These are phyloP conservation scores for Reticulascus tulasneorum DNA, from an alignment of 2,329 filamentous ascomycete species.

Conservation along the genomic window DNA sequence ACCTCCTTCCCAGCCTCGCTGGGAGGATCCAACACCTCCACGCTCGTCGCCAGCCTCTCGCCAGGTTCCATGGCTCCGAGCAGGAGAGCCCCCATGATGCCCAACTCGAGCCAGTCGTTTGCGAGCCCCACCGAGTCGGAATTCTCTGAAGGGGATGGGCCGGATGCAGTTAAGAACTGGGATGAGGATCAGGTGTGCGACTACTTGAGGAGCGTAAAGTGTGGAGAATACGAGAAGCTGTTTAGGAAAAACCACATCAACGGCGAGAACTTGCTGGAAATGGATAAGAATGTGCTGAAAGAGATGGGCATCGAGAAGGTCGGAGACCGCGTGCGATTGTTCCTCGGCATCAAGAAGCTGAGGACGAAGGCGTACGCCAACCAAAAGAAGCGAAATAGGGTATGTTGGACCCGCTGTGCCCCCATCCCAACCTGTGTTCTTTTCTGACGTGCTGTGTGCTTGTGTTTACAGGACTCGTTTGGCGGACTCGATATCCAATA, in stretches of 20 bases:
- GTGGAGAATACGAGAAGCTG: constrained; percentile 85
- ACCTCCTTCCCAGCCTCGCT: constrained; percentile 61
- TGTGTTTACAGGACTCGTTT: constrained; percentile 66
- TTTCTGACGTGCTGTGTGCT: too few species aligned
- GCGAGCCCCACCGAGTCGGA: constrained; percentile 88
- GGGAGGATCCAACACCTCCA: constrained; percentile 39
- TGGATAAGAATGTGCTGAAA: constrained; percentile 93
- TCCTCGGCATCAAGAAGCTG: constrained; percentile 78
- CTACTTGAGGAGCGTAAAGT: constrained; percentile 88
- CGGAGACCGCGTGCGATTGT: constrained; percentile 89
- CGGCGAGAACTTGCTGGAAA: constrained; percentile 91
- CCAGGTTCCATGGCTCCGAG: constrained; percentile 47
- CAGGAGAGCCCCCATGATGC: constrained; percentile 47
- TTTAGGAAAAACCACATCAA: constrained; percentile 95
- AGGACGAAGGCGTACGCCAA: constrained; percentile 72
- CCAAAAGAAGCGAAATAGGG: constrained; percentile 80
- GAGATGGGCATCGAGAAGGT: constrained; percentile 99
- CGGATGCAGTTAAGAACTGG: constrained; percentile 79
- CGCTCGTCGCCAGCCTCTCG: constrained; percentile 41
- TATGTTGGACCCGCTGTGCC: constrained; percentile 37
- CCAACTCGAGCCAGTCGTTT: constrained; percentile 53
- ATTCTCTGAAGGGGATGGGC: constrained; percentile 77
- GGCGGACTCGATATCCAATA: constrained; percentile 68
- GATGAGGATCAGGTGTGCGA: constrained; percentile 88
- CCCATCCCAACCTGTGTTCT: not conserved